Evolutionary conservation across 441 rosid species (phyloP).

Genomic region (Pelargonium australe): DNA sequence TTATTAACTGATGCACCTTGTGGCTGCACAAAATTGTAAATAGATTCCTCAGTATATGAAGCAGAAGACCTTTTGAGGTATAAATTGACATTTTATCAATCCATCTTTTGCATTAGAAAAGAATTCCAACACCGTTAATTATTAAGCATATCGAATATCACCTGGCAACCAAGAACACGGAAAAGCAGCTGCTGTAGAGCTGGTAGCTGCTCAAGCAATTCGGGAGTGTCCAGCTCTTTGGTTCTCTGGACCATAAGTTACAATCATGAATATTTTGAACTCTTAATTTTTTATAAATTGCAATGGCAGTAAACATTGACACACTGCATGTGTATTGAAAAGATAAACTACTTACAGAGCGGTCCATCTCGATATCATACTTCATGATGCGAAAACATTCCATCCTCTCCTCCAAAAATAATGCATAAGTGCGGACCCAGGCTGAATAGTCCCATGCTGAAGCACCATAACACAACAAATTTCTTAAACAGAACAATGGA

Average conservation of each 20-base stretch:
- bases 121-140: neutral
- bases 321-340: slow-evolving; percentile 1
- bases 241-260: slow-evolving; percentile 50
- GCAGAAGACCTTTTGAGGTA: slow-evolving; percentile 1
- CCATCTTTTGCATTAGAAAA: neutral
- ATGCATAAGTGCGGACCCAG: slow-evolving; percentile 82
- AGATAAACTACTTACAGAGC: slow-evolving; percentile 45
- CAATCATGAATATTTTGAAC: neutral
- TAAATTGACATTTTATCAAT: neutral
- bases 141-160: slow-evolving; percentile 21
- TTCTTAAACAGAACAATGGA: slow-evolving; percentile 19
- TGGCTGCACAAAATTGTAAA: slow-evolving; percentile 51
- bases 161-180: slow-evolving; percentile 91
- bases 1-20: slow-evolving; percentile 85
- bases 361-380: slow-evolving; percentile 73
- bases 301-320: neutral
- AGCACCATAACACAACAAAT: slow-evolving; percentile 23
- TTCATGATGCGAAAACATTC: slow-evolving; percentile 87
- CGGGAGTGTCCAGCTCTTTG: slow-evolving; percentile 79
- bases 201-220: slow-evolving; percentile 81
- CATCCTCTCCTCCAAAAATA: slow-evolving; percentile 84
- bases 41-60: slow-evolving; percentile 8
- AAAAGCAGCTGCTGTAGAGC: slow-evolving; percentile 87
- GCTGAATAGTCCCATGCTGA: slow-evolving; percentile 92
- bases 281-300: neutral